phyloP scores from a whole-genome alignment of 2,329 filamentous ascomycete genomes.

The Fusarium mexicanum region DNA sequence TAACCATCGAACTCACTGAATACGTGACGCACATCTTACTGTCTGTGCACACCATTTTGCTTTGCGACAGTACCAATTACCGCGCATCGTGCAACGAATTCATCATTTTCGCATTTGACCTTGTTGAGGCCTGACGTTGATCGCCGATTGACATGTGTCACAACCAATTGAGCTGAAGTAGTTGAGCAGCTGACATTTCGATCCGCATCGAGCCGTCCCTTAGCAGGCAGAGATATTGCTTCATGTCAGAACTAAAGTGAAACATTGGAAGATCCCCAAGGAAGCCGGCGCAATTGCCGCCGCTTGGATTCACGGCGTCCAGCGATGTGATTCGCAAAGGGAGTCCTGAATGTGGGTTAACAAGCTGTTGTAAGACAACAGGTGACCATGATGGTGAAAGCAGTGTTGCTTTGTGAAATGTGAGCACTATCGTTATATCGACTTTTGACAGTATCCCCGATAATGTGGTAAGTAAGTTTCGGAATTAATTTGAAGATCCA shows the following conservation, averaged over 20 bases:
- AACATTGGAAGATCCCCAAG: not conserved
- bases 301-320: not conserved
- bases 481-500: not conserved
- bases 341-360: not conserved
- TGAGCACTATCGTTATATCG: not conserved
- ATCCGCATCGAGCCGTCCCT: not conserved
- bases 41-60: not conserved
- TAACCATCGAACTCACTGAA: not conserved
- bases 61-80: not conserved
- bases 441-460: not conserved
- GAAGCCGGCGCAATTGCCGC: not conserved
- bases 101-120: constrained; percentile 3
- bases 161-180: constrained; percentile 12
- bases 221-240: not conserved
- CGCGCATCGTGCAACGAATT: not conserved
- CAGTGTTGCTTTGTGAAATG: not conserved
- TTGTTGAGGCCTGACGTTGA: not conserved
- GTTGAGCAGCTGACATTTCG: constrained; percentile 4
- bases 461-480: not conserved
- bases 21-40: not conserved
- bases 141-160: not conserved
- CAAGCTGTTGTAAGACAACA: not conserved
- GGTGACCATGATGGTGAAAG: not conserved
- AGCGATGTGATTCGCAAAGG: not conserved
- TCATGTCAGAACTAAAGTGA: not conserved